Percentiles rank a stretch among this genome's conserved stretches.
These are phyloP conservation scores for Skeletonema grethae DNA, from an alignment of 108 stramenopile species.

Conservation along the genomic window DNA sequence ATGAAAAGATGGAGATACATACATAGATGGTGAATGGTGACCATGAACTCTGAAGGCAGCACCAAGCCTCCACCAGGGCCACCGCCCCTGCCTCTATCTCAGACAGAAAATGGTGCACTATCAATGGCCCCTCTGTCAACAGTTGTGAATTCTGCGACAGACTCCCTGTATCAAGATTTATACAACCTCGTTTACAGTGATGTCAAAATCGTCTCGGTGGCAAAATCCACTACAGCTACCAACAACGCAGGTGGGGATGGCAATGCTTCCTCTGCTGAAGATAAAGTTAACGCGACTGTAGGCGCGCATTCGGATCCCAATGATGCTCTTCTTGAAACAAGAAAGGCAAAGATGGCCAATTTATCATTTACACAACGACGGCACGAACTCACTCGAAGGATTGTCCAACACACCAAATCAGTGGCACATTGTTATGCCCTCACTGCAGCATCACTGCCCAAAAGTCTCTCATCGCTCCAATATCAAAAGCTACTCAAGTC, in stretches of 20 bases:
- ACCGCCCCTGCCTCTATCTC: slow-evolving; percentile 42
- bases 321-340: slow-evolving; percentile 26
- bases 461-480: slow-evolving; percentile 8
- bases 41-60: slow-evolving; percentile 8
- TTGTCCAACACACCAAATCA: slow-evolving; percentile 65
- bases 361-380: slow-evolving; percentile 85
- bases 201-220: slow-evolving; percentile 57
- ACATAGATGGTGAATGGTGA: too few species aligned
- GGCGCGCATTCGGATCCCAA: slow-evolving; percentile 10
- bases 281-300: slow-evolving; percentile 2
- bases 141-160: slow-evolving; percentile 75
- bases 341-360: slow-evolving; percentile 72
- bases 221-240: slow-evolving; percentile 16
- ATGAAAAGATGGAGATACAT: too few species aligned
- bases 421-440: slow-evolving; percentile 74
- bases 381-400: slow-evolving; percentile 76
- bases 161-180: slow-evolving; percentile 77
- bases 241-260: slow-evolving; percentile 24
- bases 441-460: slow-evolving; percentile 54
- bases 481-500: slow-evolving; percentile 5
- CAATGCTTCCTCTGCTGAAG: slow-evolving; percentile 14
- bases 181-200: slow-evolving; percentile 80
- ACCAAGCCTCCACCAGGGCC: slow-evolving; percentile 22
- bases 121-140: slow-evolving; percentile 70
- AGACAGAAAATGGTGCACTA: slow-evolving; percentile 77